Evolutionary conservation across 163 green algal genomes (phyloP), one percentile per base, ranked within the genome.

Genomic region (Volvox carteri): DNA sequence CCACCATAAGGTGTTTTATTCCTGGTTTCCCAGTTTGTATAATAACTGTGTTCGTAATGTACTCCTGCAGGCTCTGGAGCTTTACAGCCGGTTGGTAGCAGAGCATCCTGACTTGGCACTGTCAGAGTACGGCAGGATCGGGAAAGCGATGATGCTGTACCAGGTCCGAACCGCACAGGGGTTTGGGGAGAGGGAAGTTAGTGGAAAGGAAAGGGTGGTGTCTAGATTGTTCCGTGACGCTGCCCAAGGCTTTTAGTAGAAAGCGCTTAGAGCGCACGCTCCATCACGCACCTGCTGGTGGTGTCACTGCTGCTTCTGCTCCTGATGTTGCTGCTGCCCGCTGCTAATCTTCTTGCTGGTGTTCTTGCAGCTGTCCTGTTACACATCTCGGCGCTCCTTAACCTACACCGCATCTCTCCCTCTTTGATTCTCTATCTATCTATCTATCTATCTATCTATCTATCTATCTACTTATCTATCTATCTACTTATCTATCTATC

Each of bases 111-210:
- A 94, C 78, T 83, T 96, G 1, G 93, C 93, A 6, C 86, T 96
- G 12, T 52, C 89, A 3, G 90, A 97, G 48, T 95, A 95, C 84
- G 95, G 92, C 2, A 70, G 93, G 9, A 87, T 97, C 19, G 74
- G 86, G 0, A 65, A 90, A 16, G 94, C 92, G 2, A 73, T 97
- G 5, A 85, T 97, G 86, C 84, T 95, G 44, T 96, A 96, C 78
- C 91, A 97, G 85, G 73, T 92, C 77, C 6, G 12, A 41, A 74
- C 14, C 28, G 1, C 23, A 30, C 25, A 19, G 54, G 7, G 19
- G 54, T 11, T 25, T 65, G 28, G 7, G 19, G 19, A 23, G 6
- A 23, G 54, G 8, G 25, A 30, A 30, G 54, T 4, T 65, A 5
- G 54, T 65, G 54, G 25, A 5, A 30, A 12, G 12, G 50, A 60